A percentile compares a stretch with the other conserved stretches of the same genome.
phyloP scores from a whole-genome alignment of 495 filamentous ascomycete species.

The Penicillium macrosclerotiorum region DNA sequence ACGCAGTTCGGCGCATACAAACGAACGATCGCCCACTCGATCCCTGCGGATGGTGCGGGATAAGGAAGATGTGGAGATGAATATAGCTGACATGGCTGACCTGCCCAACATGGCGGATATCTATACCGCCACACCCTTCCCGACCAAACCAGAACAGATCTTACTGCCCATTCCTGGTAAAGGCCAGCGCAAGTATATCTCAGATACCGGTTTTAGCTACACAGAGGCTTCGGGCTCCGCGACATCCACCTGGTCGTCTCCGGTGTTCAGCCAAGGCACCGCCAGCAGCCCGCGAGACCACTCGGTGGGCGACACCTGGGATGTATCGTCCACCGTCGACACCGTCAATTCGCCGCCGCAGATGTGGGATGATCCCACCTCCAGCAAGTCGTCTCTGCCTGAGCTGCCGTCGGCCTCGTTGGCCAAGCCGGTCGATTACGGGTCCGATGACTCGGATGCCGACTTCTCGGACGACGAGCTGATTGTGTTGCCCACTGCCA shows the following conservation, averaged over 20 bases:
- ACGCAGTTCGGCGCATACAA: slow-evolving; percentile 51
- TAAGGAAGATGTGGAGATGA: slow-evolving; percentile 36
- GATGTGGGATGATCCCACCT: slow-evolving; percentile 44
- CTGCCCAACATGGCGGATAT: too few species aligned
- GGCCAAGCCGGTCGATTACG: slow-evolving; percentile 22
- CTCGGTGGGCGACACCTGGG: slow-evolving; percentile 37
- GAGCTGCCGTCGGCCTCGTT: slow-evolving; percentile 24
- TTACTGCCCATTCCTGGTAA: slow-evolving; percentile 47
- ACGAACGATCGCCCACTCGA: slow-evolving; percentile 37
- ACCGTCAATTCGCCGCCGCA: slow-evolving; percentile 40
- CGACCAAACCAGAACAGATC: slow-evolving; percentile 53
- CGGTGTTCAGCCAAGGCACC: slow-evolving; percentile 25
- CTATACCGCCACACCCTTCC: slow-evolving; percentile 47
- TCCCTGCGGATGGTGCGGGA: slow-evolving; percentile 38
- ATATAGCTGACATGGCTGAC: too few species aligned
- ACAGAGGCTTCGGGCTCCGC: slow-evolving; percentile 14
- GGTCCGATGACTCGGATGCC: slow-evolving; percentile 22
- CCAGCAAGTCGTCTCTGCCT: slow-evolving; percentile 44
- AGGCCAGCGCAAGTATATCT: slow-evolving; percentile 38
- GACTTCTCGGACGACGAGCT: slow-evolving; percentile 43
- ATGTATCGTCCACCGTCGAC: slow-evolving; percentile 42
- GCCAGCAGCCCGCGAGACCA: slow-evolving; percentile 32
- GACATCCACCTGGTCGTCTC: slow-evolving; percentile 27
- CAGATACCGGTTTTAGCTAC: slow-evolving; percentile 33
- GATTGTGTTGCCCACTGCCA: slow-evolving; percentile 29